A percentile compares a stretch with the other conserved stretches of the same genome.
phyloP scores from a whole-genome alignment of 805 yeast species.

The Yarrowia sp. region DNA sequence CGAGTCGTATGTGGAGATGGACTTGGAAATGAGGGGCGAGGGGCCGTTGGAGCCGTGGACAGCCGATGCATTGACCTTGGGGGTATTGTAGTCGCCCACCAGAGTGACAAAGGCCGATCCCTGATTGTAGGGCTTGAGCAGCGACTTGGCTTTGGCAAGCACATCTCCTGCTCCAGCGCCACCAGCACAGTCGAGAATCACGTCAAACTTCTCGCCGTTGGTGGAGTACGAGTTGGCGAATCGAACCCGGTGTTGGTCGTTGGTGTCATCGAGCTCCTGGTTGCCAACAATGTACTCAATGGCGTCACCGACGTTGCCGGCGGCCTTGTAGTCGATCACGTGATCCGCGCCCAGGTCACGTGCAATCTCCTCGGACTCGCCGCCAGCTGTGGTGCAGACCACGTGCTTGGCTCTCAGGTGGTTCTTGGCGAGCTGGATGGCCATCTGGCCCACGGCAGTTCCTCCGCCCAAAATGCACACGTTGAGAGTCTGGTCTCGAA shows the following conservation, averaged over 20 bases:
- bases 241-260: slow-evolving; percentile 41
- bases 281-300: slow-evolving; percentile 38
- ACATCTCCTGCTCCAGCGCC: slow-evolving; percentile 53
- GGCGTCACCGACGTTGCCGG: slow-evolving; percentile 52
- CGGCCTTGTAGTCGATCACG: slow-evolving; percentile 63
- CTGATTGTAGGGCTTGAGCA: slow-evolving; percentile 56
- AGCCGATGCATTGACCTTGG: slow-evolving; percentile 42
- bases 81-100: slow-evolving; percentile 58
- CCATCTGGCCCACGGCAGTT: slow-evolving; percentile 68
- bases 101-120: slow-evolving; percentile 62
- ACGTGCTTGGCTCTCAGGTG: slow-evolving; percentile 57
- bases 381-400: slow-evolving; percentile 61
- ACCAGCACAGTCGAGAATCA: slow-evolving; percentile 72
- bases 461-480: slow-evolving; percentile 77
- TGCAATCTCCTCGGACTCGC: slow-evolving; percentile 56
- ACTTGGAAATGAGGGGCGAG: slow-evolving; percentile 30
- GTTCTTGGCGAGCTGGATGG: slow-evolving; percentile 63
- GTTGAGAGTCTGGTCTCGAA: slow-evolving; percentile 5
- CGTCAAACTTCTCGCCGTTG: slow-evolving; percentile 60
- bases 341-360: slow-evolving; percentile 62
- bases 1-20: slow-evolving; percentile 38
- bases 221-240: slow-evolving; percentile 49
- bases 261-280: slow-evolving; percentile 29
- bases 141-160: slow-evolving; percentile 53
- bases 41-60: slow-evolving; percentile 24